These are phyloP conservation scores for Colletotrichum limetticola DNA, from an alignment of 2,329 filamentous ascomycete genomes.

Conservation along the genomic window DNA sequence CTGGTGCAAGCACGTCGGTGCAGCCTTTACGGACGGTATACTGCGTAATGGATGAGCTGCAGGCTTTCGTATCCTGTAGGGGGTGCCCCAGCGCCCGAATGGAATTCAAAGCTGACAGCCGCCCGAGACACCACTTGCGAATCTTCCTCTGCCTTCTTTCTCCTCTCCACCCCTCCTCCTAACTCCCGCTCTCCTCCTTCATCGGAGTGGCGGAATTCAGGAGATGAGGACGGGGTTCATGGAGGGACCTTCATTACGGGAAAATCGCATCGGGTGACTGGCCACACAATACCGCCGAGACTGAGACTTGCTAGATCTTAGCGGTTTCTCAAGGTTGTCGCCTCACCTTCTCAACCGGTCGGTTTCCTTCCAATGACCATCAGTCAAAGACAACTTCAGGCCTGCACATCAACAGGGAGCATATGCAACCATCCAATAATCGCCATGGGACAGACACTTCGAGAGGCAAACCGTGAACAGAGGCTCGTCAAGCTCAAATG, in stretches of 20 bases:
- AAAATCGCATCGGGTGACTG: neutral
- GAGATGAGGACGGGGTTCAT: slow-evolving; percentile 18
- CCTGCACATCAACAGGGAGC: slow-evolving; percentile 2
- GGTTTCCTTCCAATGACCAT: neutral
- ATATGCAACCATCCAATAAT: neutral
- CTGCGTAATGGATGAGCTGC: neutral
- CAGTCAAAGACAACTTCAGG: neutral
- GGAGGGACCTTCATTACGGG: slow-evolving; percentile 18
- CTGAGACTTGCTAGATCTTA: neutral
- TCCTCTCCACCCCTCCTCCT: slow-evolving; percentile 1
- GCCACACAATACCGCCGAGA: slow-evolving; percentile 11
- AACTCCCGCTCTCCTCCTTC: slow-evolving; percentile 22
- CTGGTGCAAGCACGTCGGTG: neutral
- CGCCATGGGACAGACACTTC: neutral
- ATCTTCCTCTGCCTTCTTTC: neutral
- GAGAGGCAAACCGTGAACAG: slow-evolving; percentile 8
- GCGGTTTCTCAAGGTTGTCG: neutral
- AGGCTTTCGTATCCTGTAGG: neutral
- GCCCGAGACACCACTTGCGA: neutral
- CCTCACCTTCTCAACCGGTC: neutral
- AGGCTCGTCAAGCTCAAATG: slow-evolving; percentile 6
- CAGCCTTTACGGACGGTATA: neutral
- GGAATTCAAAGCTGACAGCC: neutral
- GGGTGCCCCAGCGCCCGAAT: neutral
- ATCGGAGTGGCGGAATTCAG: slow-evolving; percentile 27